A percentile compares a stretch with the other conserved stretches of the same genome.
These are phyloP conservation scores for Lodderomyces beijingensis DNA, from an alignment of 1,139 yeast species.

Conservation along the genomic window DNA sequence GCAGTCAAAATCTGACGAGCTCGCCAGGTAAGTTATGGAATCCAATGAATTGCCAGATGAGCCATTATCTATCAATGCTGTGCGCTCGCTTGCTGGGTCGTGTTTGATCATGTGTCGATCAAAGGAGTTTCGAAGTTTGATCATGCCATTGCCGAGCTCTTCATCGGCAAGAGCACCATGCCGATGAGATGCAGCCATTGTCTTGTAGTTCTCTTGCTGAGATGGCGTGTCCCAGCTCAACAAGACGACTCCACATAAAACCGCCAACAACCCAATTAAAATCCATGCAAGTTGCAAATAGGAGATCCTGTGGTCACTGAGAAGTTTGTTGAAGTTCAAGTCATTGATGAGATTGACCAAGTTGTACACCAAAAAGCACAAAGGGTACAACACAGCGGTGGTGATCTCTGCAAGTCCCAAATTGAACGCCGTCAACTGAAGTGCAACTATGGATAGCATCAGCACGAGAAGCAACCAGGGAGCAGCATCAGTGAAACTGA, in stretches of 20 bases:
- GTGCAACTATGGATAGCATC: conserved; percentile 66
- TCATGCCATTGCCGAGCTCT: too few relatives aligned
- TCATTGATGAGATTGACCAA: conserved; percentile 72
- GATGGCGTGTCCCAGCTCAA: conserved; percentile 45
- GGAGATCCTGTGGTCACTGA: conserved; percentile 26
- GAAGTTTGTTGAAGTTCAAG: conserved; percentile 45
- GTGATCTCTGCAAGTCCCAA: conserved; percentile 68
- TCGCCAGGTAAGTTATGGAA: background rate
- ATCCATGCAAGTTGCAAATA: conserved; percentile 32
- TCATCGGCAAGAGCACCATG: too few relatives aligned
- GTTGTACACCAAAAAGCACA: conserved; percentile 82
- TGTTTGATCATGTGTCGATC: too few relatives aligned
- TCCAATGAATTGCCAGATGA: conserved; percentile 1
- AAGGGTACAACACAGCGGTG: conserved; percentile 77
- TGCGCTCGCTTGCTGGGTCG: too few relatives aligned
- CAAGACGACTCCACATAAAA: conserved; percentile 38
- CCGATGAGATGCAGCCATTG: too few relatives aligned
- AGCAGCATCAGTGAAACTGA: conserved; percentile 19
- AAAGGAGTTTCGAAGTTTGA: too few relatives aligned
- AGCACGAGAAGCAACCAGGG: conserved; percentile 51
- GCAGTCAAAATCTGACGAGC: too few relatives aligned
- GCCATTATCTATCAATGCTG: too few relatives aligned
- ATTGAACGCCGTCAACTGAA: conserved; percentile 71
- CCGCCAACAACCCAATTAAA: conserved; percentile 34
- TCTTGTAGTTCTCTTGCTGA: too few relatives aligned